Evolutionary conservation across 225 moss, liverwort and hornwort genomes (phyloP).

Genomic region (Lunularia cruciata): DNA sequence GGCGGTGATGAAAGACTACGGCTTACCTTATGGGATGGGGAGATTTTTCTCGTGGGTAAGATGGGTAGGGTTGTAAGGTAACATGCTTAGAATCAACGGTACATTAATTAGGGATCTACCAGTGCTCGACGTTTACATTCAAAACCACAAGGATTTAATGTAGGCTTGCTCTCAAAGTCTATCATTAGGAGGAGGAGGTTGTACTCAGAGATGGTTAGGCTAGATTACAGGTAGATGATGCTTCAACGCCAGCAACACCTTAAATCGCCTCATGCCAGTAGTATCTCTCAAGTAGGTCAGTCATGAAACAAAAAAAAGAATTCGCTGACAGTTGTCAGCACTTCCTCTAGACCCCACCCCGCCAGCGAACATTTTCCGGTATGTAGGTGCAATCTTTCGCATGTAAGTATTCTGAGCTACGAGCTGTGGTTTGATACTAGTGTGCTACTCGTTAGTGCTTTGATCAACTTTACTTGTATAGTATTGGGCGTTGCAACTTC

Average conservation of each 20-base stretch:
- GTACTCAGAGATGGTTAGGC: conserved; percentile 15
- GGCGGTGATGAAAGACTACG: conserved; percentile 69
- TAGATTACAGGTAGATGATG: conserved; percentile 7
- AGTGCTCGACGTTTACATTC: conserved; percentile 28
- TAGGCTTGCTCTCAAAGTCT: conserved; percentile 12
- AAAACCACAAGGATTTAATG: conserved; percentile 30
- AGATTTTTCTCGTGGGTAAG: conserved; percentile 74
- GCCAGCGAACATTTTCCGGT: not conserved
- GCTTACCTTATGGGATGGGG: conserved; percentile 62
- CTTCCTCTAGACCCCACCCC: not conserved
- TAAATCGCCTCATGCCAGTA: not conserved
- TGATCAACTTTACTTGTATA: conserved; percentile 10
- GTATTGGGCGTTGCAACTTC: not conserved
- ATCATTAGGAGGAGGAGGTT: conserved; percentile 11
- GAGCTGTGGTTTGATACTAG: conserved; percentile 11
- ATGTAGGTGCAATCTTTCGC: not conserved
- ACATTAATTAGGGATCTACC: conserved; percentile 23
- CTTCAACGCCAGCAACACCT: not conserved
- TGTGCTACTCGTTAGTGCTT: conserved; percentile 9
- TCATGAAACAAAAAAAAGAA: not conserved
- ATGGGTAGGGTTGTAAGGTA: conserved; percentile 67
- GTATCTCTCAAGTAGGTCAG: not conserved
- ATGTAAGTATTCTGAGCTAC: conserved; percentile 18
- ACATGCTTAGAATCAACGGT: conserved; percentile 18
- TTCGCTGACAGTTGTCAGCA: conserved; percentile 5